A percentile compares a stretch with the other conserved stretches of the same genome.
Conservation (phyloP, 108 stramenopile species). For the Cyclotella choctawhatcheeana region DNA sequence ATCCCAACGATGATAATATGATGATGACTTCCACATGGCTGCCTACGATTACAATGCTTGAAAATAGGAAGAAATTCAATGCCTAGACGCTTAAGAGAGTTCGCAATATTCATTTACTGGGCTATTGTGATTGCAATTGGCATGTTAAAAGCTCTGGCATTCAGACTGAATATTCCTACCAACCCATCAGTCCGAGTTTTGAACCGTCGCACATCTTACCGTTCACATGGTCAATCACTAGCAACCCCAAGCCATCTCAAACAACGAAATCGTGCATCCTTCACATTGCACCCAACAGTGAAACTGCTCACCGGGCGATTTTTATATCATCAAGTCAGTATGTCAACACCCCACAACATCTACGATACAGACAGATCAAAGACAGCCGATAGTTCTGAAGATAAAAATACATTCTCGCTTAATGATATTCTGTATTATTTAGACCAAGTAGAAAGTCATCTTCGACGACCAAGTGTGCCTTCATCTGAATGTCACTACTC, state of each 20-base stretch:
- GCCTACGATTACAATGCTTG: too few species aligned
- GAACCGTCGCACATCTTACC: too few species aligned
- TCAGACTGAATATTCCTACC: background rate
- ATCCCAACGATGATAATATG: too few species aligned
- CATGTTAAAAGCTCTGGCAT: background rate
- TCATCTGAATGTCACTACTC: background rate
- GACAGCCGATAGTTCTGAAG: background rate
- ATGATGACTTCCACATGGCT: too few species aligned
- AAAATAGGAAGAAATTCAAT: too few species aligned
- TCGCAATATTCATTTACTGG: background rate
- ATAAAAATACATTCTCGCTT: conserved; percentile 7
- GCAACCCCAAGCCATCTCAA: background rate
- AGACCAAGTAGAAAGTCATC: conserved; percentile 3
- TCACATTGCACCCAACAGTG: too few species aligned
- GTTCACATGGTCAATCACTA: background rate
- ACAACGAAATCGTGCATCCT: too few species aligned
- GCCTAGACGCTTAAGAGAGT: too few species aligned
- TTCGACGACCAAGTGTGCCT: background rate
- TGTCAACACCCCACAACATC: too few species aligned
- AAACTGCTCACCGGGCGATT: too few species aligned
- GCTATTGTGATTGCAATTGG: background rate
- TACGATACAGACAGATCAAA: background rate
- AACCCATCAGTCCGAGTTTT: background rate
- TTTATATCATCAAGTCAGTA: too few species aligned
- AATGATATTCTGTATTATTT: conserved; percentile 16